Percentiles rank a stretch among this genome's conserved stretches.
Conservation (phyloP, 768 basidiomycete species). For the Suillus decipiens region DNA sequence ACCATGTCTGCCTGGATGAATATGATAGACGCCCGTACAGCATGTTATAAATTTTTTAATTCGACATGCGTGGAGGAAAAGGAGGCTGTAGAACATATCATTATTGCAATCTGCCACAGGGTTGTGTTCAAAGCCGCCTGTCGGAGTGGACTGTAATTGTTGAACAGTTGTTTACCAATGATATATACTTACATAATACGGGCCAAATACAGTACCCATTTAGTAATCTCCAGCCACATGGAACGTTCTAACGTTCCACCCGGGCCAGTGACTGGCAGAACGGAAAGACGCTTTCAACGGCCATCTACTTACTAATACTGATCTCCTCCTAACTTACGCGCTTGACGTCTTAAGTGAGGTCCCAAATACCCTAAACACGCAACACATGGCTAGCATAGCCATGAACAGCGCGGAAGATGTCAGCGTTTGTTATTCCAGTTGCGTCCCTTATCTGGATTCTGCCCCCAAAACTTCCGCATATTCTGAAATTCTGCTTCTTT, state of each 20-base stretch:
- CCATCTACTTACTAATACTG: no score
- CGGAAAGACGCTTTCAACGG: constrained; percentile 61
- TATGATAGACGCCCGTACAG: neutral
- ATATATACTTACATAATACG: no score
- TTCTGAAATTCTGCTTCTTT: neutral
- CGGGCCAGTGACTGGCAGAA: constrained; percentile 44
- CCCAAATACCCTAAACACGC: constrained; percentile 61
- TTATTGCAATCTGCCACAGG: neutral
- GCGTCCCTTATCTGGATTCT: no score
- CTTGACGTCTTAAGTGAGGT: constrained; percentile 45
- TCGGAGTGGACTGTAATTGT: neutral
- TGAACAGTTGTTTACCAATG: neutral
- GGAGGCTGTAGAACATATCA: neutral
- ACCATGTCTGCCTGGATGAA: neutral
- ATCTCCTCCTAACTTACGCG: constrained; percentile 9
- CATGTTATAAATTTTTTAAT: neutral
- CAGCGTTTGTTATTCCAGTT: neutral
- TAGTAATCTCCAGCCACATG: no score
- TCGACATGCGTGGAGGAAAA: neutral
- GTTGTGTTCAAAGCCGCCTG: neutral
- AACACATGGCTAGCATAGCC: constrained; percentile 51
- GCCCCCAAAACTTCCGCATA: neutral
- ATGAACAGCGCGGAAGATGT: constrained; percentile 40
- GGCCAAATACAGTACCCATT: neutral
- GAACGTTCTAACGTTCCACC: neutral